Evolutionary conservation across 495 filamentous ascomycete species (phyloP).

Genomic region (Xylaria acuta): DNA sequence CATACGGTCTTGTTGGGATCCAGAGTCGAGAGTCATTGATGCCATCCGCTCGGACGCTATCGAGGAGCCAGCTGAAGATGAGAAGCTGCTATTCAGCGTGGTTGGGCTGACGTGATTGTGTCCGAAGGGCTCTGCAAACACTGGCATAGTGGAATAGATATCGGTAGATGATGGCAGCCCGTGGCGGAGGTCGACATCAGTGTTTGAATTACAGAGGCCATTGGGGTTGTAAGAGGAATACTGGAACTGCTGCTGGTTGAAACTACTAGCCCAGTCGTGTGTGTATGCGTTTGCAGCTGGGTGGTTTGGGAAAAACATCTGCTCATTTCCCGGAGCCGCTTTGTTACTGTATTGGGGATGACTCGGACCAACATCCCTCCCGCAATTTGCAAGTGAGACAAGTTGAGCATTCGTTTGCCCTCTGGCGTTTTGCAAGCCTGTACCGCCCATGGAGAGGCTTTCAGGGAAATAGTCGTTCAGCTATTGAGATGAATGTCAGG

Average conservation of each 20-base stretch:
- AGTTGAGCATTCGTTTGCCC: conserved; percentile 37
- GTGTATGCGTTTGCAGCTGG: conserved; percentile 36
- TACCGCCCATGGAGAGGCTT: conserved; percentile 22
- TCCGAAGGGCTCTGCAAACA: conserved; percentile 34
- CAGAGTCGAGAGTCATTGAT: conserved; percentile 35
- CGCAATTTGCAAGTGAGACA: conserved; percentile 40
- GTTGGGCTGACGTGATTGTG: conserved; percentile 30
- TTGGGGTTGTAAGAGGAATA: conserved; percentile 11
- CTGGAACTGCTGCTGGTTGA: conserved; percentile 25
- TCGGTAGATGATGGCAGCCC: conserved; percentile 17
- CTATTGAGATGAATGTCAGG: conserved; percentile 34
- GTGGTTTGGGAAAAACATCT: conserved; percentile 36
- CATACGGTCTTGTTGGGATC: conserved; percentile 19
- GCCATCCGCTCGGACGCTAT: conserved; percentile 35
- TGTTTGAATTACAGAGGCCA: conserved; percentile 6
- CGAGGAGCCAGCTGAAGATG: conserved; percentile 35
- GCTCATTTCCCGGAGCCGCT: conserved; percentile 36
- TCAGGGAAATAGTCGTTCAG: conserved; percentile 30
- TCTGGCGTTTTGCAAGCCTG: conserved; percentile 31
- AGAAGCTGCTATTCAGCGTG: conserved; percentile 34
- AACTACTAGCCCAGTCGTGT: conserved; percentile 27
- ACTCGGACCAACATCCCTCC: conserved; percentile 39
- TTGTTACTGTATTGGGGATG: conserved; percentile 37
- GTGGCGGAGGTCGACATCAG: conserved; percentile 11
- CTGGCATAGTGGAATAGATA: conserved; percentile 22